phyloP scores from a whole-genome alignment of 2,329 filamentous ascomycete genomes.

The Microdochium trichocladiopsis region DNA sequence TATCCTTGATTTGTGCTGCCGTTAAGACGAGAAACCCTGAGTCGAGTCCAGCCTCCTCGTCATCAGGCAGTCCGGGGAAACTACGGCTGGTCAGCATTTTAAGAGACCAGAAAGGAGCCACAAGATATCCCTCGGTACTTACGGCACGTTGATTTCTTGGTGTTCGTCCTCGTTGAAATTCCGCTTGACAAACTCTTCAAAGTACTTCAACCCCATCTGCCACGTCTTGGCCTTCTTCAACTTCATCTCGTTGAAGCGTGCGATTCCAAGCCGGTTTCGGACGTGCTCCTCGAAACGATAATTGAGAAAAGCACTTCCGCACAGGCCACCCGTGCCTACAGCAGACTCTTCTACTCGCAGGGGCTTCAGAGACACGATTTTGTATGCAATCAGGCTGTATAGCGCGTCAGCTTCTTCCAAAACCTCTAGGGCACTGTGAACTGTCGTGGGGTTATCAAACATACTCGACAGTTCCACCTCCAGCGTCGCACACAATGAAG shows the following conservation, averaged over 20 bases:
- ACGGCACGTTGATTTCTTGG: slow-evolving; percentile 70
- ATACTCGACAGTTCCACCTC: slow-evolving; percentile 61
- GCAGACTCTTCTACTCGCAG: slow-evolving; percentile 71
- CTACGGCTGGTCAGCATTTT: slow-evolving; percentile 23
- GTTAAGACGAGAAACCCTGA: slow-evolving; percentile 71
- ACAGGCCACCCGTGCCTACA: slow-evolving; percentile 70
- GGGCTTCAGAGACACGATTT: slow-evolving; percentile 66
- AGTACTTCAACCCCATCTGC: slow-evolving; percentile 73
- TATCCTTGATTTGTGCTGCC: slow-evolving; percentile 61
- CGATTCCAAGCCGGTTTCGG: slow-evolving; percentile 56
- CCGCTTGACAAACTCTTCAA: slow-evolving; percentile 78
- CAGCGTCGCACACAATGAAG: slow-evolving; percentile 56
- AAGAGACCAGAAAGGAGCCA: background rate
- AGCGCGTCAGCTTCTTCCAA: slow-evolving; percentile 10
- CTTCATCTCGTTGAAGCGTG: slow-evolving; percentile 68
- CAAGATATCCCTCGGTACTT: slow-evolving; percentile 18
- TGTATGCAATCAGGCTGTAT: slow-evolving; percentile 65
- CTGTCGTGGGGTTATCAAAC: slow-evolving; percentile 14
- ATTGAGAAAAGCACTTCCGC: slow-evolving; percentile 73
- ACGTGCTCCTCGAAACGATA: slow-evolving; percentile 77
- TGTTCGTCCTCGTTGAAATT: slow-evolving; percentile 77
- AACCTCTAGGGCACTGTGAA: no score
- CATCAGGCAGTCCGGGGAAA: slow-evolving; percentile 69
- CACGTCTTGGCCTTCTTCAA: slow-evolving; percentile 71
- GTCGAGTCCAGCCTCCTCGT: slow-evolving; percentile 68